Evolutionary conservation across 805 yeast species (phyloP).

Genomic region (Myxozyma lipomycoides): DNA sequence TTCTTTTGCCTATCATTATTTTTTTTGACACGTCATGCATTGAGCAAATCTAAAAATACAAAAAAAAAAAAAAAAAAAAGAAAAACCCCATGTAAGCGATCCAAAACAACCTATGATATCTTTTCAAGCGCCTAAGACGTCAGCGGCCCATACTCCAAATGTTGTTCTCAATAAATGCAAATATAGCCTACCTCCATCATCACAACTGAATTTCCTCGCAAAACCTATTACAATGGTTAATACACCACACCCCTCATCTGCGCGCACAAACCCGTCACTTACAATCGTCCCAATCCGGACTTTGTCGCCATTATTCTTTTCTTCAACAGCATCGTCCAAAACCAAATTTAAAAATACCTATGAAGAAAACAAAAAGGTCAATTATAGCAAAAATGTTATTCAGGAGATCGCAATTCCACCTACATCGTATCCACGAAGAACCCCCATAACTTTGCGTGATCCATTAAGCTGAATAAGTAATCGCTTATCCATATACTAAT

Average conservation of each 20-base stretch:
- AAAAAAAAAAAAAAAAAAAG: too few relatives aligned
- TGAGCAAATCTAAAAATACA: background rate
- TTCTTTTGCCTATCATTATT: too few relatives aligned
- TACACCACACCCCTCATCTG: background rate
- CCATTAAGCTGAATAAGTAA: constrained; percentile 75
- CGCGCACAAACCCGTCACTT: constrained; percentile 4
- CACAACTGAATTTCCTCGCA: constrained; percentile 75
- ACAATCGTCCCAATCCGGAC: constrained; percentile 62
- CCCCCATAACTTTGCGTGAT: constrained; percentile 71
- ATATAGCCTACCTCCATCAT: constrained; percentile 51
- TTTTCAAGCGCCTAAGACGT: background rate
- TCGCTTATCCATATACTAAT: constrained; percentile 71
- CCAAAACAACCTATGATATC: background rate
- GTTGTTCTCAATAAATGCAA: background rate
- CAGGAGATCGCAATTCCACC: too few relatives aligned
- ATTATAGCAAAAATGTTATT: too few relatives aligned
- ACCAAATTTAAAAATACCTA: constrained; percentile 67
- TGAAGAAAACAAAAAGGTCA: background rate
- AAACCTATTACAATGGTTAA: constrained; percentile 37
- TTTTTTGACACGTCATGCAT: background rate
- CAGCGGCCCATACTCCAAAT: background rate
- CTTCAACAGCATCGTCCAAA: constrained; percentile 66
- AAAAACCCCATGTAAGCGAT: too few relatives aligned
- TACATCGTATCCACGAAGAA: constrained; percentile 78
- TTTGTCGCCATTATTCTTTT: constrained; percentile 47